Percentiles rank a stretch among this genome's conserved stretches.
Evolutionary conservation across 495 filamentous ascomycete species (phyloP).

Genomic region (Elasticomyces elasticus): DNA sequence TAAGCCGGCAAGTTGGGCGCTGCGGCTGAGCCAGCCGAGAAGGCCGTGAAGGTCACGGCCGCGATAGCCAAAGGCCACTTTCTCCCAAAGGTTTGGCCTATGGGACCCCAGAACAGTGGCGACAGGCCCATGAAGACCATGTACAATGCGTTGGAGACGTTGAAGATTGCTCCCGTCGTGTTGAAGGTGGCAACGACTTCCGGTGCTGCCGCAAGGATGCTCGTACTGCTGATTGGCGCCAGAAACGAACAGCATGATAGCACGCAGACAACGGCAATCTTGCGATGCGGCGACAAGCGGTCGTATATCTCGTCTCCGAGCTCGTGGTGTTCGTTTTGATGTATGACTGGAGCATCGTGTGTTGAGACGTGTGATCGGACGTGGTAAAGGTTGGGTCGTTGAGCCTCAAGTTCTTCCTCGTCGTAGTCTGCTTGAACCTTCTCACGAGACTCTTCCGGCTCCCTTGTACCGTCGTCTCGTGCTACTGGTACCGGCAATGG

Average conservation of each 20-base stretch:
- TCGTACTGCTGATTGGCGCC: conserved; percentile 57
- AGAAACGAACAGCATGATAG: conserved; percentile 59
- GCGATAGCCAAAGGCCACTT: conserved; percentile 39
- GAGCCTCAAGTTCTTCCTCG: neutral
- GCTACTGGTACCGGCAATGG: neutral
- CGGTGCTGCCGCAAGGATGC: conserved; percentile 58
- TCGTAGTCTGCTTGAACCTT: neutral
- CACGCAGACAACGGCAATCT: conserved; percentile 51
- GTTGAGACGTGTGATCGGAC: conserved; percentile 15
- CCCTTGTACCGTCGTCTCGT: neutral
- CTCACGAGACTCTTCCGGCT: neutral
- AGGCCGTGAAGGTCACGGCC: conserved; percentile 49
- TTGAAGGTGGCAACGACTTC: conserved; percentile 54
- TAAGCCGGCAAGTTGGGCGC: conserved; percentile 56
- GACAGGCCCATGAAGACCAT: conserved; percentile 60
- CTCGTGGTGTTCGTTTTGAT: conserved; percentile 11
- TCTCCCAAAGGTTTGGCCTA: conserved; percentile 58
- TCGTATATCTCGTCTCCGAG: conserved; percentile 40
- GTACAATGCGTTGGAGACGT: conserved; percentile 60
- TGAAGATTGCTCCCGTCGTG: conserved; percentile 56
- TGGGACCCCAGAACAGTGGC: conserved; percentile 56
- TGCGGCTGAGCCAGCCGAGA: conserved; percentile 57
- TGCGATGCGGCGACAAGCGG: conserved; percentile 45
- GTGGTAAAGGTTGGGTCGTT: conserved; percentile 11
- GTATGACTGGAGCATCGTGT: conserved; percentile 4